A percentile compares a stretch with the other conserved stretches of the same genome.
Conservation (phyloP, 202 grass and related monocot genomes). For the Dendrocalamus latiflorus region DNA sequence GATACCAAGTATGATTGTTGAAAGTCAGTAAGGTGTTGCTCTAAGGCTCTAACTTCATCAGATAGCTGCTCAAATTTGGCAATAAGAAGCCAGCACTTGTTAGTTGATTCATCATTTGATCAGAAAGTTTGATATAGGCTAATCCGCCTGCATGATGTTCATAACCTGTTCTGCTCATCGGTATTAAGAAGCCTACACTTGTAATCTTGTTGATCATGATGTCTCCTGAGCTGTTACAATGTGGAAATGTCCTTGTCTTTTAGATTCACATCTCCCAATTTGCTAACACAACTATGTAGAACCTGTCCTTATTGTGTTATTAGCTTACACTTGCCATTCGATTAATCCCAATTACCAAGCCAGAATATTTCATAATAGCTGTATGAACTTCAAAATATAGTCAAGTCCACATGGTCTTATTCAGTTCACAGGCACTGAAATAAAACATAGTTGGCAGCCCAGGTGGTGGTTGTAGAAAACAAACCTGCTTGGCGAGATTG, state of each 20-base stretch:
- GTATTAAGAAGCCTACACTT: neutral
- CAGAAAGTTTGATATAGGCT: neutral
- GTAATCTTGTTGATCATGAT: neutral
- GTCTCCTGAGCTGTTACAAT: too few species aligned
- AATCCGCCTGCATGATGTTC: neutral
- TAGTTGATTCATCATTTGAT: neutral
- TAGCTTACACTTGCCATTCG: neutral
- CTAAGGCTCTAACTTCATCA: neutral
- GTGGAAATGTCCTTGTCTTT: neutral
- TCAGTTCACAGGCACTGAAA: neutral
- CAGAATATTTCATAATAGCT: neutral
- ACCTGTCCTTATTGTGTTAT: neutral
- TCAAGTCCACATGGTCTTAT: neutral
- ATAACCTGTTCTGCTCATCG: neutral
- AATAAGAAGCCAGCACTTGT: neutral
- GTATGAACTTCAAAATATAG: too few species aligned
- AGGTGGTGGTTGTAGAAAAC: conserved; percentile 17
- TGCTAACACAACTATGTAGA: neutral
- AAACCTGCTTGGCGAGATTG: conserved; percentile 84
- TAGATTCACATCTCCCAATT: neutral
- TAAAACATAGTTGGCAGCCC: neutral
- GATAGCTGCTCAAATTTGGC: neutral
- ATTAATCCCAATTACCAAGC: neutral
- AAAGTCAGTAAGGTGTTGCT: neutral
- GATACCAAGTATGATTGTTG: neutral